Base-by-base conservation (phyloP, 805 yeast genomes). In the Candida manassasensis region DNA sequence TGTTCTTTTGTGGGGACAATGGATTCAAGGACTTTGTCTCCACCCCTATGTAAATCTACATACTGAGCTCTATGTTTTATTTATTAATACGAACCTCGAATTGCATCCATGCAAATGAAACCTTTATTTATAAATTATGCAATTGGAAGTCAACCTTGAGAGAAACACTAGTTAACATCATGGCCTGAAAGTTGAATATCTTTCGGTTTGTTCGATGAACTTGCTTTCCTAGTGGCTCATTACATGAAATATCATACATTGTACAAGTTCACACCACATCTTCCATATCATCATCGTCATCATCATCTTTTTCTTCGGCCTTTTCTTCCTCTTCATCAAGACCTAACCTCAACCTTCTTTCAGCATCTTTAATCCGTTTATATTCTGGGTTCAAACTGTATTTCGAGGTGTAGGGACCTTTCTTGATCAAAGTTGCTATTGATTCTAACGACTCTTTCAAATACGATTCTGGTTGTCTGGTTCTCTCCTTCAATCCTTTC, bases 381-480 rank as follows among this genome's bases (percentile, higher is more conserved):
- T 84, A 93, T 61, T 93, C 97, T 12, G 87, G 93, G 62, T 84
- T 85, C 52, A 93, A 68, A 39, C 88, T 81, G 61, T 89, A 93
- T 61, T 85, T 89, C 55, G 88, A 73, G 1, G 97, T 95, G 56
- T 90, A 90, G 1, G 98, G 96, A 11, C 98, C 98, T 55, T 87
- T 87, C 57, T 90, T 88, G 49, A 85, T 89, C 53, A 93, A 71
- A 21, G 77, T 73, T 1, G 97, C 97, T 52, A 93, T 86, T 32
- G 83, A 77, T 42, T 90, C 98, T 32, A 93, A 67, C 39, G 93
- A 84, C 55, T 89, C 96, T 54, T 89, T 87, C 44, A 93, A 68
- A 57, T 85, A 94, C 14, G 81, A 81, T 56, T 93, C 98, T 2
- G 98, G 98, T 67, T 93, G 98, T 50, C 82, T 81, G 2, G 97